Evolutionary conservation across 805 yeast genomes (phyloP).

Genomic region (Kodamaea neixiangensis): DNA sequence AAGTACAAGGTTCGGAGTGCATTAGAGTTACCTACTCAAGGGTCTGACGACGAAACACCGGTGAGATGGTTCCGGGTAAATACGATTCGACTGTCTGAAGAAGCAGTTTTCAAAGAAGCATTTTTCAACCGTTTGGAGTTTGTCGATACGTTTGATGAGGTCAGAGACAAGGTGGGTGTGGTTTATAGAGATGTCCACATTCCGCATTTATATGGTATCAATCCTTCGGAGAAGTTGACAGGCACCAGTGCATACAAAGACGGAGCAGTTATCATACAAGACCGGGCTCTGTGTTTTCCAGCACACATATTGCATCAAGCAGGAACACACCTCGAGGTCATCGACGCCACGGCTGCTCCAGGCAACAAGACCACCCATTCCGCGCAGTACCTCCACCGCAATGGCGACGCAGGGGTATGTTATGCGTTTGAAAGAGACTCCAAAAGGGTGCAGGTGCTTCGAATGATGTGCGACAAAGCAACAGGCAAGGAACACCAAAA

Average conservation of each 20-base stretch:
- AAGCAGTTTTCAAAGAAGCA: constrained; percentile 36
- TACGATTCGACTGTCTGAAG: constrained; percentile 51
- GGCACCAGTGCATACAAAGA: constrained; percentile 64
- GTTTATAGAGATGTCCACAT: constrained; percentile 74
- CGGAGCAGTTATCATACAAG: constrained; percentile 89
- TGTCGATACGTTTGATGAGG: constrained; percentile 47
- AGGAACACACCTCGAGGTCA: constrained; percentile 62
- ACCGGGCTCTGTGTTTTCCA: constrained; percentile 96
- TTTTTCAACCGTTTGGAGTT: constrained; percentile 45
- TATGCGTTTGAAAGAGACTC: constrained; percentile 88
- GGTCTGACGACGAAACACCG: constrained; percentile 66
- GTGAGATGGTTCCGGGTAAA: constrained; percentile 82
- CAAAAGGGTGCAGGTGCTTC: constrained; percentile 66
- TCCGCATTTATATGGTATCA: constrained; percentile 78
- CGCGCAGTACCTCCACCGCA: constrained; percentile 59
- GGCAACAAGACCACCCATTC: constrained; percentile 96
- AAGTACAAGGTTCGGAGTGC: constrained; percentile 63
- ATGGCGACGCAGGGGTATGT: constrained; percentile 39
- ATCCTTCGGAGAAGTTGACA: constrained; percentile 72
- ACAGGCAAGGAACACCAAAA: constrained; percentile 21
- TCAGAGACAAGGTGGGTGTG: constrained; percentile 47
- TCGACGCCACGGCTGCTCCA: constrained; percentile 98
- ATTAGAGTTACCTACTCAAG: constrained; percentile 44
- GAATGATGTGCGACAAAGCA: constrained; percentile 79
- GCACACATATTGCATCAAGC: constrained; percentile 67